A percentile compares a stretch with the other conserved stretches of the same genome.
phyloP scores from a whole-genome alignment of 2,329 filamentous ascomycete genomes.

The Nemania bipapillata region DNA sequence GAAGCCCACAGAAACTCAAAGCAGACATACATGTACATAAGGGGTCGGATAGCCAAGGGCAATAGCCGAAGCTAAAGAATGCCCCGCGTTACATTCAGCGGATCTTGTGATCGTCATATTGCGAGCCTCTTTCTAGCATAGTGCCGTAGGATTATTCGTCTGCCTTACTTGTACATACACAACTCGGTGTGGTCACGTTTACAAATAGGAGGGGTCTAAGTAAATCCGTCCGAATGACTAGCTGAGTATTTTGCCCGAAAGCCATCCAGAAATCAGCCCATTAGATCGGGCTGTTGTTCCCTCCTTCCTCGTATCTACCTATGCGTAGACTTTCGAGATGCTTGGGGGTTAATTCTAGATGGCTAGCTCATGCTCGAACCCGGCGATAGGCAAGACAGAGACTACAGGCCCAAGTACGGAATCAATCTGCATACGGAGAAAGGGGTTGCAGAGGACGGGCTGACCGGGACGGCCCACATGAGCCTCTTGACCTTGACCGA shows the following conservation, averaged over 20 bases:
- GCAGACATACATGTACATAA: background rate
- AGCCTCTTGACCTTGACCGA: slow-evolving; percentile 23
- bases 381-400: slow-evolving; percentile 12
- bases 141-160: slow-evolving; percentile 1
- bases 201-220: background rate
- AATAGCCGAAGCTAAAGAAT: slow-evolving; percentile 13
- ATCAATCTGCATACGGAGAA: no score
- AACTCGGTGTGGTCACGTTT: background rate
- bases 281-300: background rate
- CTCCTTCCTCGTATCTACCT: background rate
- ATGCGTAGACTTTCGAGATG: background rate
- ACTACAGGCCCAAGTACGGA: slow-evolving; percentile 13
- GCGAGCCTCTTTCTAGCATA: slow-evolving; percentile 20
- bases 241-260: background rate
- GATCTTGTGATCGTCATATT: slow-evolving; percentile 27
- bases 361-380: slow-evolving; percentile 22
- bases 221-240: background rate
- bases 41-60: background rate
- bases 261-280: background rate
- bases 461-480: slow-evolving; percentile 30
- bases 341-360: background rate
- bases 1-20: background rate
- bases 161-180: background rate
- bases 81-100: slow-evolving; percentile 17
- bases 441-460: no score